These are phyloP conservation scores for Chaetomium sp. DNA, from an alignment of 2,329 filamentous ascomycete species.

Conservation along the genomic window DNA sequence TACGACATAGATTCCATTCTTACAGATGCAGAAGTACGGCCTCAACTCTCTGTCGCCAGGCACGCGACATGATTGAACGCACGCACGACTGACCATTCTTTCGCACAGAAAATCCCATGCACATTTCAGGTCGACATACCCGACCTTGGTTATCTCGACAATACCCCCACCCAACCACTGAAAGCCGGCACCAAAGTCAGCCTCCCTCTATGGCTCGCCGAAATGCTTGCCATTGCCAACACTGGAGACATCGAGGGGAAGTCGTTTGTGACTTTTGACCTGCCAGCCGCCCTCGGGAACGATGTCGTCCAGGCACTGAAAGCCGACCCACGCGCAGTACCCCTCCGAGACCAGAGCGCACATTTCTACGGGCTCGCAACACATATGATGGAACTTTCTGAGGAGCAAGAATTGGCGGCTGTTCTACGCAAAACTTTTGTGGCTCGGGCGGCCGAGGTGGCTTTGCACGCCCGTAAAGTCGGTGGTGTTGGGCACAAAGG, in stretches of 20 bases:
- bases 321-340: conserved; percentile 79
- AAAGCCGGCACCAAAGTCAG: conserved; percentile 74
- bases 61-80: background rate
- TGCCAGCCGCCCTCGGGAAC: conserved; percentile 68
- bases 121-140: conserved; percentile 88
- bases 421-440: conserved; percentile 75
- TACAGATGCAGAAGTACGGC: conserved; percentile 67
- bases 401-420: conserved; percentile 70
- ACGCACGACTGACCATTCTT: conserved; percentile 10
- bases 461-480: conserved; percentile 82
- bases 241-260: conserved; percentile 34
- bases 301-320: conserved; percentile 84
- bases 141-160: conserved; percentile 82
- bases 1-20: conserved; percentile 81
- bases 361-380: conserved; percentile 86
- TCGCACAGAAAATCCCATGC: conserved; percentile 80
- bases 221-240: conserved; percentile 76
- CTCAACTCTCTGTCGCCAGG: background rate
- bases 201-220: conserved; percentile 88
- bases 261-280: conserved; percentile 71
- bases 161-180: conserved; percentile 63
- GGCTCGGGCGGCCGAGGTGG: conserved; percentile 71
- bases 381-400: conserved; percentile 82
- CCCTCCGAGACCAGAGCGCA: conserved; percentile 72
- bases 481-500: conserved; percentile 57